Evolutionary conservation across 129 eudicot genomes (phyloP), one percentile per base, ranked within the genome.

Genomic region (Oenanthe sinensis): DNA sequence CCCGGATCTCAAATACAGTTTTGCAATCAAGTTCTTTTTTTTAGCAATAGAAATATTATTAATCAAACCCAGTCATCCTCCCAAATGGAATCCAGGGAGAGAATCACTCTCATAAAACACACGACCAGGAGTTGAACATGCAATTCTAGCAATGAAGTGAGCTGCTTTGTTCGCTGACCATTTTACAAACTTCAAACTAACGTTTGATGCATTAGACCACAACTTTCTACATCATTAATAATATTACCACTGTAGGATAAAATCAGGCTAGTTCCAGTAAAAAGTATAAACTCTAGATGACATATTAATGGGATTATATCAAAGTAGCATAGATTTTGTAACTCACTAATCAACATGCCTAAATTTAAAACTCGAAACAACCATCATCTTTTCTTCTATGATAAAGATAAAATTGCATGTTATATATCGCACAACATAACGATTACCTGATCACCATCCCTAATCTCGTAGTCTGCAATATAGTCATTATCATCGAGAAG

Each of bases 391-490:
- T 67, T 30, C 37, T 1, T 67, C 4, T 14, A 28, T 14, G 39
- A 33, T 30, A 33, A 9, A 36, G 42, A 30, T 67, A 67, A 14
- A 30, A 17, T 67, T 15, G 20, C n/a, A 24, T 60, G 28, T 28
- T 67, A 13, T 13, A 30, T 36, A 46, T 33, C 30, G 76, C 60
- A 24, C 12, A 26, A 48, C n/a, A 26, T 24, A 73, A 73, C 44
- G 11, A 24, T 48, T 40, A 74, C 77, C 77, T 74, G 77, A 74
- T 74, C 77, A 46, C 77, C 77, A 46, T 74, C 77, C 62, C 77
- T 74, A 10, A 74, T 74, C 37, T 74, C 77, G 33, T 74, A 74
- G 46, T 74, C 77, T 74, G 42, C 43, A 10, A 74, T 74, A 46
- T 74, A 74, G 33, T 74, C 77, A 74, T 30, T 74, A n/a, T 74